Percentiles rank a stretch among this genome's conserved stretches.
These are phyloP conservation scores for Eucalyptus coolabah DNA, from an alignment of 345 rosid species.

Conservation along the genomic window DNA sequence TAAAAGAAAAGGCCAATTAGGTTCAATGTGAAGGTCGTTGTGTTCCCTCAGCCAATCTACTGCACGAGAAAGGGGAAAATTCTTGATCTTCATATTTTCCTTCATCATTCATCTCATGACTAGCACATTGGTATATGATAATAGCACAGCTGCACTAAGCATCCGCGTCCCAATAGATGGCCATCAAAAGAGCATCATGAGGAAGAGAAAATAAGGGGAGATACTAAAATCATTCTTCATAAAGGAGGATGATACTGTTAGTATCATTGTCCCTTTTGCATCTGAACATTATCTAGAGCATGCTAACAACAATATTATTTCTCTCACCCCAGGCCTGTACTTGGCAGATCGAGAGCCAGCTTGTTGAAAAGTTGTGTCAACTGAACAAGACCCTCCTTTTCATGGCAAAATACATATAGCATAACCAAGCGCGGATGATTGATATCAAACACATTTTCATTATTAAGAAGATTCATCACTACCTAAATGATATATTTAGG, in stretches of 20 bases:
- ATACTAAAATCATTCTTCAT: not conserved
- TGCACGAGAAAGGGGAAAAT: not conserved
- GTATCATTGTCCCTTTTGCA: not conserved
- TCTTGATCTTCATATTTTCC: not conserved
- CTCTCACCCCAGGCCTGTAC: too few species aligned
- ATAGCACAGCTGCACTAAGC: not conserved
- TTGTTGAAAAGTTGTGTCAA: conserved; percentile 93
- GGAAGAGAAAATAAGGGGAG: not conserved
- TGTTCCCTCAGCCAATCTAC: not conserved
- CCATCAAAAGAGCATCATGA: not conserved
- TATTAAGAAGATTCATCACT: conserved; percentile 62
- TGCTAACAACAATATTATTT: not conserved
- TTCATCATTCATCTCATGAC: not conserved
- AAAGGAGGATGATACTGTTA: not conserved
- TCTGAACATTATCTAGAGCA: not conserved
- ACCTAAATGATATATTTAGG: conserved; percentile 31
- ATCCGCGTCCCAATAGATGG: not conserved
- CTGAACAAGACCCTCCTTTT: conserved; percentile 92
- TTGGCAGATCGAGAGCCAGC: not conserved
- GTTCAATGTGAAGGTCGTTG: not conserved
- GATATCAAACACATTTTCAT: conserved; percentile 73
- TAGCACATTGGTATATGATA: not conserved
- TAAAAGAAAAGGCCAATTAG: not conserved
- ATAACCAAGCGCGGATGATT: conserved; percentile 62
- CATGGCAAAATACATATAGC: conserved; percentile 83